Conservation (phyloP, 2,329 filamentous ascomycete genomes). For the Ophiostoma montium region DNA sequence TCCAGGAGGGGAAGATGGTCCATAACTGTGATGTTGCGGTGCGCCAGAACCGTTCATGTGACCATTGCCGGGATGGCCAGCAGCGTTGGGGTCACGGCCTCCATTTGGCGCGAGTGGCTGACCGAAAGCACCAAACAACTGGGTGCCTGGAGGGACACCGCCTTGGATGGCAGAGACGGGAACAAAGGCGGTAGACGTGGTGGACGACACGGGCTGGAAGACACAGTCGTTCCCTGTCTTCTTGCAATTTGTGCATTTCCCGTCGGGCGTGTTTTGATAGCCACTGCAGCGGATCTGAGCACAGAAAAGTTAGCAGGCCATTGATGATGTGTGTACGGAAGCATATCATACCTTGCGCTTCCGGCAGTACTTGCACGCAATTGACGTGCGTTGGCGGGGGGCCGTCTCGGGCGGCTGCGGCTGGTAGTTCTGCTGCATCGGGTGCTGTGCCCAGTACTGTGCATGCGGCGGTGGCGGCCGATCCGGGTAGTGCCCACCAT, state of each 20-base stretch:
- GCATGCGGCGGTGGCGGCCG: conserved; percentile 7
- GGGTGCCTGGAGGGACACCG: conserved; percentile 42
- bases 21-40: conserved; percentile 10
- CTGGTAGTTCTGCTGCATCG: conserved; percentile 19
- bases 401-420: conserved; percentile 32
- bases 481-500: conserved; percentile 13
- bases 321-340: too few species aligned
- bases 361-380: conserved; percentile 46
- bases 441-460: conserved; percentile 10
- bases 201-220: conserved; percentile 43
- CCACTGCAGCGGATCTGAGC: conserved; percentile 51
- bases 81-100: conserved; percentile 9
- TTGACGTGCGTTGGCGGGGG: conserved; percentile 43
- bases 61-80: conserved; percentile 9
- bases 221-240: conserved; percentile 49
- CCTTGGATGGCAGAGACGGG: conserved; percentile 44
- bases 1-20: conserved; percentile 13
- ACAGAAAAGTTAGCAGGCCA: too few species aligned
- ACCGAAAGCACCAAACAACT: conserved; percentile 42
- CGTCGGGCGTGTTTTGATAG: conserved; percentile 42
- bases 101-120: conserved; percentile 29
- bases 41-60: conserved; percentile 5
- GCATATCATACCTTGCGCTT: conserved; percentile 46
- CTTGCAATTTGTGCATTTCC: conserved; percentile 46
- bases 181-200: conserved; percentile 41